Evolutionary conservation across 225 moss, liverwort and hornwort genomes (phyloP).

Genomic region (Pseudoscleropodium purum): DNA sequence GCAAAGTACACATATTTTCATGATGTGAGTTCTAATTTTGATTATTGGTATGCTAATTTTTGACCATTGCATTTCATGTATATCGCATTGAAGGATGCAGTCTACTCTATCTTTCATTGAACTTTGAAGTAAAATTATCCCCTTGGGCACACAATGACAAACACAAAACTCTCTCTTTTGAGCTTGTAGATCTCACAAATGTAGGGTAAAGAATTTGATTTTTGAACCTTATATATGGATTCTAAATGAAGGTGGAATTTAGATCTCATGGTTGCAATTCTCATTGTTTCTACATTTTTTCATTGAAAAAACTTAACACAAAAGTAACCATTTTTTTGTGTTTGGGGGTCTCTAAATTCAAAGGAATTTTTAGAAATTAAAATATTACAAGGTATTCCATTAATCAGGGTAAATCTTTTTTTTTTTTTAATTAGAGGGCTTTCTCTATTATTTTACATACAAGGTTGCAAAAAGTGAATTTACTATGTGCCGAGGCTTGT

Average conservation of each 20-base stretch:
- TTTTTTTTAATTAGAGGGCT: rapidly evolving
- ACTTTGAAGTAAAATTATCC: neutral
- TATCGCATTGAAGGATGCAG: too few relatives aligned
- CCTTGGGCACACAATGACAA: rapidly evolving
- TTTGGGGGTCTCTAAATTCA: rapidly evolving
- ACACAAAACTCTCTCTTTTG: neutral
- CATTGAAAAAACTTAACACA: neutral
- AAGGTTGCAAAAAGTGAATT: too few relatives aligned
- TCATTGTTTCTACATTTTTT: neutral
- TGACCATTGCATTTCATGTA: neutral
- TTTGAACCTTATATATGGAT: rapidly evolving
- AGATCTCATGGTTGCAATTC: rapidly evolving
- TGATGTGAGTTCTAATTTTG: neutral
- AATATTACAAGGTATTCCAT: neutral
- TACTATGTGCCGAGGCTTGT: too few relatives aligned
- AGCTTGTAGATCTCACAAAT: neutral
- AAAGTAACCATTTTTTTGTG: neutral
- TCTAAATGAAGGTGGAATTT: neutral
- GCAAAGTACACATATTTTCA: neutral
- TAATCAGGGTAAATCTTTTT: neutral
- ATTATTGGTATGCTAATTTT: neutral
- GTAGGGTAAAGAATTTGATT: rapidly evolving
- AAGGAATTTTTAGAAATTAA: neutral
- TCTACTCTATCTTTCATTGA: neutral
- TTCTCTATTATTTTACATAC: neutral